A percentile compares a stretch with the other conserved stretches of the same genome.
These are phyloP conservation scores for Phlyctochytrium arcticum DNA, from an alignment of 192 early-diverging fungal species.

Conservation along the genomic window DNA sequence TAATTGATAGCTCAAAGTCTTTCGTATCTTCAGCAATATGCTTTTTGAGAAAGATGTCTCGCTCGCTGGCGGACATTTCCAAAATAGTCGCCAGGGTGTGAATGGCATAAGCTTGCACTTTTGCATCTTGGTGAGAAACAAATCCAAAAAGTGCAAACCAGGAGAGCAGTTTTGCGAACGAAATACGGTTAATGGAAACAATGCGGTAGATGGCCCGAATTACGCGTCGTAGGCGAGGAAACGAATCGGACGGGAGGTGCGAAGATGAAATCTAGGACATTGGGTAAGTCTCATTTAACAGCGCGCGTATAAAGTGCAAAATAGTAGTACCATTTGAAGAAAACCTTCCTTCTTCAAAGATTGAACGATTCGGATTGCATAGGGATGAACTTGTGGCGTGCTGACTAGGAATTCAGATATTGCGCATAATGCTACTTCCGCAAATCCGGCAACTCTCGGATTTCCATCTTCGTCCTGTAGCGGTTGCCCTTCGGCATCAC, in stretches of 20 bases:
- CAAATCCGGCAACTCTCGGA: too few relatives aligned
- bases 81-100: slow-evolving; percentile 34
- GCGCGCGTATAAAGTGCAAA: not conserved
- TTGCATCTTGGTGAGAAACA: slow-evolving; percentile 2
- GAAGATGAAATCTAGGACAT: not conserved
- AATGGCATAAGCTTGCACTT: slow-evolving; percentile 27
- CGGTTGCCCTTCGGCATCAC: not conserved
- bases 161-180: not conserved
- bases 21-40: slow-evolving; percentile 11
- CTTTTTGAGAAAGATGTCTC: not conserved
- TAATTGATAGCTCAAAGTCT: not conserved
- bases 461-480: too few relatives aligned
- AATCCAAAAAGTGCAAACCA: slow-evolving; percentile 18
- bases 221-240: slow-evolving; percentile 7
- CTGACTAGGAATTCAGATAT: slow-evolving; percentile 59
- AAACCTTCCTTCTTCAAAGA: not conserved
- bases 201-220: slow-evolving; percentile 27
- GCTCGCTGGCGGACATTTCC: slow-evolving; percentile 38
- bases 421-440: too few relatives aligned
- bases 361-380: slow-evolving; percentile 20
- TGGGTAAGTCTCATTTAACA: not conserved
- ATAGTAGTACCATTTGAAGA: not conserved
- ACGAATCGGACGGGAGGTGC: not conserved
- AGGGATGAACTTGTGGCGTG: slow-evolving; percentile 68
- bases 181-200: not conserved